Conservation (phyloP, 306 rosid species). For the Ziziphus jujuba region DNA sequence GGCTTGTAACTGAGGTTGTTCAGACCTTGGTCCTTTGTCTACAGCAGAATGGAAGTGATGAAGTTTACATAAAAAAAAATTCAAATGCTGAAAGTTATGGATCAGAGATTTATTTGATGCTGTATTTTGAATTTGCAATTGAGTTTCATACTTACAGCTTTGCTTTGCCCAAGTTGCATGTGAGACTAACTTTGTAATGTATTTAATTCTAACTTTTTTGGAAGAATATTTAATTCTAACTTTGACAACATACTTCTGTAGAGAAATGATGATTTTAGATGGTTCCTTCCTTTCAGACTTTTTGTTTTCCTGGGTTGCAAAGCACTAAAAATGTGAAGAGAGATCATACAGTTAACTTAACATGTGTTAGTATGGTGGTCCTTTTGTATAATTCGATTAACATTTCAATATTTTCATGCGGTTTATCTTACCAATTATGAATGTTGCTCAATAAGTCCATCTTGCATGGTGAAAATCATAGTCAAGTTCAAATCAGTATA, state of each 20-base stretch:
- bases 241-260: neutral
- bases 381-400: neutral
- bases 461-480: no score
- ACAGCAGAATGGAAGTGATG: constrained; percentile 47
- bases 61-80: constrained; percentile 47
- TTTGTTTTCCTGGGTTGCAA: neutral
- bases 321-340: neutral
- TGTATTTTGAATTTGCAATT: neutral
- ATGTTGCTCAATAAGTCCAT: no score
- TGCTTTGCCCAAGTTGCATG: neutral
- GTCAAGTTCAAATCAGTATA: no score
- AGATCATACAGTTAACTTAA: neutral
- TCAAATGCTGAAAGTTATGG: constrained; percentile 75
- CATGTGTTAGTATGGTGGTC: neutral
- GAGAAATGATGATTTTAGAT: neutral
- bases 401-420: neutral
- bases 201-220: no score
- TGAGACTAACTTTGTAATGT: neutral
- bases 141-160: neutral
- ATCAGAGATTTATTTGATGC: neutral
- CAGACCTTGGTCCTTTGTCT: no score
- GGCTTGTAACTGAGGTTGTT: constrained; percentile 68
- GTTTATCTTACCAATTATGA: no score
- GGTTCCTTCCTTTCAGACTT: neutral
- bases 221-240: neutral